A percentile compares a stretch with the other conserved stretches of the same genome.
Conservation (phyloP, 2,329 filamentous ascomycete species). For the Calonectria henricotiae region DNA sequence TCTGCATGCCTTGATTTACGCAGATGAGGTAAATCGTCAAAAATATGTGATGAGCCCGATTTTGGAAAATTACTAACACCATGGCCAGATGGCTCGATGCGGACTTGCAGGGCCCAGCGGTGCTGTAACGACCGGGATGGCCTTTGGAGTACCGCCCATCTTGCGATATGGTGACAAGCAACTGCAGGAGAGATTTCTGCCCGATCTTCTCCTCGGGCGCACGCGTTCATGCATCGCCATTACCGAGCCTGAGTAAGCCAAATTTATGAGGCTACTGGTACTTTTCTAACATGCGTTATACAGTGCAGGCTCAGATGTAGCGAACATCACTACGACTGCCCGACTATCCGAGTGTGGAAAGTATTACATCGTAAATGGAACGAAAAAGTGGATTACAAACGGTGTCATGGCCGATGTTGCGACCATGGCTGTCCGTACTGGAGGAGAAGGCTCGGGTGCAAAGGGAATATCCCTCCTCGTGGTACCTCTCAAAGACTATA, state of each 20-base stretch:
- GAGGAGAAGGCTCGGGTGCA: slow-evolving; percentile 71
- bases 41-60: background rate
- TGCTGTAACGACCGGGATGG: slow-evolving; percentile 80
- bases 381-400: slow-evolving; percentile 87
- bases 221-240: slow-evolving; percentile 84
- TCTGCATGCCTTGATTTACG: slow-evolving; percentile 79
- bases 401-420: slow-evolving; percentile 80
- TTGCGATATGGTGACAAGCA: slow-evolving; percentile 77
- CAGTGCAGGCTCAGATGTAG: slow-evolving; percentile 79
- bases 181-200: slow-evolving; percentile 78
- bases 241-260: slow-evolving; percentile 76
- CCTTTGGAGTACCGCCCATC: slow-evolving; percentile 81
- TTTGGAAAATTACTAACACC: background rate
- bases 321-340: slow-evolving; percentile 80
- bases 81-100: slow-evolving; percentile 72
- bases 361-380: slow-evolving; percentile 81
- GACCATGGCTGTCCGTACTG: slow-evolving; percentile 82
- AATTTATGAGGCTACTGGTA: background rate
- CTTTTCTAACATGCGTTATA: background rate
- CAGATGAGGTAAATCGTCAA: slow-evolving; percentile 65
- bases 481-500: slow-evolving; percentile 78
- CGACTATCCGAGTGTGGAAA: slow-evolving; percentile 75
- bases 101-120: slow-evolving; percentile 77
- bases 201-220: slow-evolving; percentile 77
- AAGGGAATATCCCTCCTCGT: slow-evolving; percentile 77